A percentile compares a stretch with the other conserved stretches of the same genome.
phyloP scores from a whole-genome alignment of 2,329 filamentous ascomycete genomes.

The Raffaelea ambrosiae region DNA sequence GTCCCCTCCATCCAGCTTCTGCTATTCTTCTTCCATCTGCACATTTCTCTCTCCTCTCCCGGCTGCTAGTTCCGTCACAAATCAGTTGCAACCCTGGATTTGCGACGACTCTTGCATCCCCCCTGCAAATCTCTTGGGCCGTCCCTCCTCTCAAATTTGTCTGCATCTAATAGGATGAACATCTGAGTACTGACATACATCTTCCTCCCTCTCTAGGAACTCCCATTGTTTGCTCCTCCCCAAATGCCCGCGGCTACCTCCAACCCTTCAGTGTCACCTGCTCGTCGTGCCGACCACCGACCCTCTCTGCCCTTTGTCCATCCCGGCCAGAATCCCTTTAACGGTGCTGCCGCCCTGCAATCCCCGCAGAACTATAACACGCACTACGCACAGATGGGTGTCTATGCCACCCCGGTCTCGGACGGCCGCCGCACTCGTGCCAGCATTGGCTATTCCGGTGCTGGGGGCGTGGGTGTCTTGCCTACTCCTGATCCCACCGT shows the following conservation, averaged over 20 bases:
- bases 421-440: constrained; percentile 60
- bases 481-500: constrained; percentile 97
- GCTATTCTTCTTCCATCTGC: too few species aligned
- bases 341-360: constrained; percentile 66
- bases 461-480: constrained; percentile 49
- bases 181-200: constrained; percentile 1
- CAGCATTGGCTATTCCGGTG: constrained; percentile 45
- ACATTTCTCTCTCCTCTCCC: constrained; percentile 6
- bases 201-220: constrained; percentile 54
- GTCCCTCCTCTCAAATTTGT: too few species aligned
- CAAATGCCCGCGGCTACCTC: constrained; percentile 92
- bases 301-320: constrained; percentile 67
- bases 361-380: constrained; percentile 71
- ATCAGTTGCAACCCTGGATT: too few species aligned
- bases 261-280: constrained; percentile 93
- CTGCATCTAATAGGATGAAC: too few species aligned
- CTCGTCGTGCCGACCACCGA: constrained; percentile 68
- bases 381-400: constrained; percentile 42
- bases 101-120: too few species aligned
- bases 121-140: too few species aligned
- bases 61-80: too few species aligned
- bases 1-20: too few species aligned
- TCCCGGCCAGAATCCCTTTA: constrained; percentile 70
- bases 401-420: constrained; percentile 55
- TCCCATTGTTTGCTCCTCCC: constrained; percentile 88